Base-by-base conservation (phyloP, 148 eudicot genomes). In the Dysphania ambrosioides region DNA sequence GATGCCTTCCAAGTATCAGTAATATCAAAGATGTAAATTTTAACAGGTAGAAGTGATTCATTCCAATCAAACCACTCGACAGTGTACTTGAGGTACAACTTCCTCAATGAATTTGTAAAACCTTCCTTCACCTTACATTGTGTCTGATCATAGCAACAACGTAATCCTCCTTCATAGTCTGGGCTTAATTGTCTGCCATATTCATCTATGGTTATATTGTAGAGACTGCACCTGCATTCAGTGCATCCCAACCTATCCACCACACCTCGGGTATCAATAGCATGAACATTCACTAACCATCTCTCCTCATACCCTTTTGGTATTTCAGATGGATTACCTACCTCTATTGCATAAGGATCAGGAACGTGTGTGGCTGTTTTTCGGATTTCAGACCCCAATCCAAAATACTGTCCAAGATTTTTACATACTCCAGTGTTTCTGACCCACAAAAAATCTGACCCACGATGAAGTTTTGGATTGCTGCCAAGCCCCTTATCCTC, bases 301-400 rank as follows among this genome's bases (percentile, higher is more conserved):
- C 38, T 82, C 75, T 92, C 97, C 72, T 92, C 98, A 74, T 82
- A 92, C 9, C 98, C 98, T 5, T 60, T 60, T 34, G 98, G 98
- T 60, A 90, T 62, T 49, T 88, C 86, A 19, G 71, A 75, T 3
- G 89, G 87, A 74, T 90, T 84, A 47, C 98, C 98, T 34, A 87
- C 82, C 80, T 91, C 96, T 19, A 92, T 83, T 30, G 92, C 98
- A 53, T 90, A 92, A 36, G 96, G 93, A 70, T 88, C 93, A 5
- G 98, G 98, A 16, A 94, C 78, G 51, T 81, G 32, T n/a, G 96
- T 87, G 47, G 59, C 75, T 13, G 98, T 94, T 83, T 42, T 92
- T 34, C 97, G 84, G 31, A 96, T 94, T 83, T 94, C 98, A 29
- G 98, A 87, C 29, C 98, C 98, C 11, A 94, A 78, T 27, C 98